Conservation (phyloP, 371 early-diverging fungal species). For the Batkoa obscura region DNA sequence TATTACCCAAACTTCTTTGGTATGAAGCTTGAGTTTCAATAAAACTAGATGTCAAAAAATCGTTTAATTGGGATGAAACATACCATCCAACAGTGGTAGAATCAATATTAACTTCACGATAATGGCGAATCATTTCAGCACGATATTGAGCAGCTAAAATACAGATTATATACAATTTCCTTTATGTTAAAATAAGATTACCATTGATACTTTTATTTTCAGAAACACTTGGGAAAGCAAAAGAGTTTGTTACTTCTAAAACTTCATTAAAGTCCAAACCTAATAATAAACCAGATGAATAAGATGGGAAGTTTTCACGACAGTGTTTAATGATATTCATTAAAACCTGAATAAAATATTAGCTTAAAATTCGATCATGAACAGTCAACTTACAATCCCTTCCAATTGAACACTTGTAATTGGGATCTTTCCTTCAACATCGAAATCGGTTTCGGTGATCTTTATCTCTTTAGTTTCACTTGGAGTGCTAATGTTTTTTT, state of each 20-base stretch:
- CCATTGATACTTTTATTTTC: conserved; percentile 8
- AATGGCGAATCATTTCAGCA: conserved; percentile 77
- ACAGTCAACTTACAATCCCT: conserved; percentile 23
- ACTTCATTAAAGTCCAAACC: conserved; percentile 65
- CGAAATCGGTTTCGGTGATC: not conserved
- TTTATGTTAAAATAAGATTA: not conserved
- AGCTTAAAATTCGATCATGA: too few relatives aligned
- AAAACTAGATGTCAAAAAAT: conserved; percentile 74
- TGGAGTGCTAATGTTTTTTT: too few relatives aligned
- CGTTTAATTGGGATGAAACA: conserved; percentile 69
- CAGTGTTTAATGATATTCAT: conserved; percentile 93
- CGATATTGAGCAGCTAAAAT: conserved; percentile 57
- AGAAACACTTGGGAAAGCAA: conserved; percentile 54
- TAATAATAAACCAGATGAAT: conserved; percentile 79
- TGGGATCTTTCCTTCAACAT: not conserved
- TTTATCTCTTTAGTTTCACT: not conserved
- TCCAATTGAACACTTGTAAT: conserved; percentile 29
- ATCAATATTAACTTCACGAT: conserved; percentile 85
- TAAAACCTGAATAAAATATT: conserved; percentile 35
- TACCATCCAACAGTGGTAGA: conserved; percentile 96
- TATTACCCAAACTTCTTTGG: conserved; percentile 62
- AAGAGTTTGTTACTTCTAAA: conserved; percentile 80
- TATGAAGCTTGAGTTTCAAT: conserved; percentile 80
- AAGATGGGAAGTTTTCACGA: conserved; percentile 52
- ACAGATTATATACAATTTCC: conserved; percentile 4